phyloP scores from a whole-genome alignment of 345 rosid genomes.

The Lepidium aucheri region DNA sequence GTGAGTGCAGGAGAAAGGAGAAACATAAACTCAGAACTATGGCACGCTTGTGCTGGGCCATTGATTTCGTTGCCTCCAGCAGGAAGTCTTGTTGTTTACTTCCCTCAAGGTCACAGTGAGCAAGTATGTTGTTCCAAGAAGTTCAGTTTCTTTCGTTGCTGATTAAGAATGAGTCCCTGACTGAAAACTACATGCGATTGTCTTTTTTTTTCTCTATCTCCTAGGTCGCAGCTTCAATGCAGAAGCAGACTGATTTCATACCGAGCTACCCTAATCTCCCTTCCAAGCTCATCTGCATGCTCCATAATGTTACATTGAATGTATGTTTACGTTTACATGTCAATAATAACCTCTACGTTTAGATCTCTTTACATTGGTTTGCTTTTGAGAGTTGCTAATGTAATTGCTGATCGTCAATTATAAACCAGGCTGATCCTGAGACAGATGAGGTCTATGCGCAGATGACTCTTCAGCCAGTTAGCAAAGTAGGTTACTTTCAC shows the following conservation, averaged over 20 bases:
- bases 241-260: slow-evolving; percentile 37
- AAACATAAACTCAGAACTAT: slow-evolving; percentile 73
- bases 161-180: slow-evolving; percentile 1
- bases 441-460: slow-evolving; percentile 80
- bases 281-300: slow-evolving; percentile 59
- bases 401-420: background rate
- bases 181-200: background rate
- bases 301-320: slow-evolving; percentile 66
- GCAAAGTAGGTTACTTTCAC: slow-evolving; percentile 19
- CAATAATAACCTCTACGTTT: background rate
- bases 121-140: slow-evolving; percentile 40
- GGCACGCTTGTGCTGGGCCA: slow-evolving; percentile 99
- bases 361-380: background rate
- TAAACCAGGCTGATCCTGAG: slow-evolving; percentile 62
- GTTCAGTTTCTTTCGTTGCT: no score
- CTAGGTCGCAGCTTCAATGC: slow-evolving; percentile 74
- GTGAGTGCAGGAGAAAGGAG: slow-evolving; percentile 60
- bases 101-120: slow-evolving; percentile 95
- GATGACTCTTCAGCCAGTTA: slow-evolving; percentile 68
- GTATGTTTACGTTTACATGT: slow-evolving; percentile 25
- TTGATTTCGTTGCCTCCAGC: slow-evolving; percentile 74
- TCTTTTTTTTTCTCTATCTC: background rate
- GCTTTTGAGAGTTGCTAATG: background rate
- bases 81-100: slow-evolving; percentile 84
- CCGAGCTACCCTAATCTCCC: slow-evolving; percentile 62